phyloP scores from a whole-genome alignment of 129 eudicot species.

The Artemisia tridentata region DNA sequence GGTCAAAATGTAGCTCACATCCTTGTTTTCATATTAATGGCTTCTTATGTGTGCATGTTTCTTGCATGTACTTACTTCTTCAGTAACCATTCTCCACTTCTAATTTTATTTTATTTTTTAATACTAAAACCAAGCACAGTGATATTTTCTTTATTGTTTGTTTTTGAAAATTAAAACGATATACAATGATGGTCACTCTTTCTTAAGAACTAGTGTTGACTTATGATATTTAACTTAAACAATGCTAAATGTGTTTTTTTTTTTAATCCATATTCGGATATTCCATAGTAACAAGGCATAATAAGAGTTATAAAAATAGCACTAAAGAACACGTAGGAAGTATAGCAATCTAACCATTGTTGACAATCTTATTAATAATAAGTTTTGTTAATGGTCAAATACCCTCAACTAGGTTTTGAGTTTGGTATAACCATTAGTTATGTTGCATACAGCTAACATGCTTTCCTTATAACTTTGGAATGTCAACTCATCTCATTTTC shows the following conservation, averaged over 20 bases:
- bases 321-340: too few relatives aligned
- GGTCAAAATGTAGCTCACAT: conserved; percentile 41
- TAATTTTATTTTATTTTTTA: not conserved
- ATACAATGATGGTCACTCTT: too few relatives aligned
- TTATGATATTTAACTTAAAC: too few relatives aligned
- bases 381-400: not conserved
- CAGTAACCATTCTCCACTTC: not conserved
- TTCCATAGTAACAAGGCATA: too few relatives aligned
- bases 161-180: not conserved
- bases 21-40: conserved; percentile 39
- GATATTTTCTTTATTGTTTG: not conserved
- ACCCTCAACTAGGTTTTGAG: not conserved
- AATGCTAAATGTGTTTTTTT: too few relatives aligned
- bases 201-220: too few relatives aligned
- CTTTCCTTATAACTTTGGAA: conserved; percentile 7
- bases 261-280: too few relatives aligned
- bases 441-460: conserved; percentile 1
- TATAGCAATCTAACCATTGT: too few relatives aligned
- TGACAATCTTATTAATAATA: too few relatives aligned
- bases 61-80: conserved; percentile 27
- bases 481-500: conserved; percentile 3
- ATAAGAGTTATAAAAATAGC: too few relatives aligned
- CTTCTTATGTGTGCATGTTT: conserved; percentile 38
- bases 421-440: not conserved
- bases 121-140: not conserved